phyloP scores from a whole-genome alignment of 768 basidiomycete species.

The Psilocybe sp. region DNA sequence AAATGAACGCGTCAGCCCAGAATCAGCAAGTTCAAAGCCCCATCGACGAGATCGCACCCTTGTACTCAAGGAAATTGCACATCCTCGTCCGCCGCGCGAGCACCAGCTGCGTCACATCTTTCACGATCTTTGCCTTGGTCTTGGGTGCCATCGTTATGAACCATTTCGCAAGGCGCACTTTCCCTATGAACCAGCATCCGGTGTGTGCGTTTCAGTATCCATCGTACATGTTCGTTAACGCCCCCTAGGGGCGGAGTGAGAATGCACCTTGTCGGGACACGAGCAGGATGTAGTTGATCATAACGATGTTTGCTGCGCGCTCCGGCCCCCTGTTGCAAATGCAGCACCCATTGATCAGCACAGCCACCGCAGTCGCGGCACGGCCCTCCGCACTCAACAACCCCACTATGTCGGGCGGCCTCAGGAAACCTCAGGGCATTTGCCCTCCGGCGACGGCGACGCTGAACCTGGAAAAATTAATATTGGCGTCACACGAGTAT shows the following conservation, averaged over 20 bases:
- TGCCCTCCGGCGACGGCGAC: too few species aligned
- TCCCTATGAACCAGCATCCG: conserved; percentile 51
- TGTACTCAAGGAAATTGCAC: conserved; percentile 99
- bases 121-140: conserved; percentile 93
- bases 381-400: too few species aligned
- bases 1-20: conserved; percentile 3
- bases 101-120: conserved; percentile 98
- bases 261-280: conserved; percentile 90
- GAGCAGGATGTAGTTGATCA: conserved; percentile 98
- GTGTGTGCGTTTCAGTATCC: too few species aligned
- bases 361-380: conserved; percentile 11
- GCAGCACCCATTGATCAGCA: conserved; percentile 1
- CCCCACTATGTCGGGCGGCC: too few species aligned
- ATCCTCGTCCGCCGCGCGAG: conserved; percentile 92
- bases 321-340: neutral
- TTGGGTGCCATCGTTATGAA: conserved; percentile 92
- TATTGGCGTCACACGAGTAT: too few species aligned
- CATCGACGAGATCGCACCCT: conserved; percentile 51
- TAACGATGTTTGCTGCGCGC: conserved; percentile 22
- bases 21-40: too few species aligned
- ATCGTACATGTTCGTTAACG: neutral
- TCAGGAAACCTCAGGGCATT: too few species aligned
- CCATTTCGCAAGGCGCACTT: conserved; percentile 98
- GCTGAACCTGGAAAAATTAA: too few species aligned
- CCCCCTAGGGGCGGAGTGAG: conserved; percentile 2